Conservation (phyloP, 257 asterid species). For the Petunia axillaris region DNA sequence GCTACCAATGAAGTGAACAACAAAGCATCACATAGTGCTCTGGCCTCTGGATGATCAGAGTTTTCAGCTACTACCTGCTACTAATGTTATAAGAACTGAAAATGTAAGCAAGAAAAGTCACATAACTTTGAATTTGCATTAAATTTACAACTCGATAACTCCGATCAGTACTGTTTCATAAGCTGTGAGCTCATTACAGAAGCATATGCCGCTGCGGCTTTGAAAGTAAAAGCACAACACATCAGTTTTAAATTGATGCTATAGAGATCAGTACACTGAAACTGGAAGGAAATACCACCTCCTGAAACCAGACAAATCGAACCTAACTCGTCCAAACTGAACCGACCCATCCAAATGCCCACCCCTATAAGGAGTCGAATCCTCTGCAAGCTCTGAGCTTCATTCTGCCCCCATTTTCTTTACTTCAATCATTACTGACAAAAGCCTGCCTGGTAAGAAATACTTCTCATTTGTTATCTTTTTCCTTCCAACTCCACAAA, state of each 20-base stretch:
- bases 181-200: neutral
- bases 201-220: neutral
- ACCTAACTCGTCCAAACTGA: too few relatives aligned
- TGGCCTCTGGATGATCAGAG: neutral
- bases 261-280: neutral
- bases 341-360: too few relatives aligned
- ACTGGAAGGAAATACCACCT: slow-evolving; percentile 10
- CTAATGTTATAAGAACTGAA: neutral
- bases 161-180: neutral
- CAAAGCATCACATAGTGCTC: too few relatives aligned
- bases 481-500: neutral
- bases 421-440: neutral
- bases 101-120: neutral
- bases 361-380: neutral
- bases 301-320: neutral
- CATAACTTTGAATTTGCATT: neutral
- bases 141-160: neutral
- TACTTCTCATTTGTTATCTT: neutral
- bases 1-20: too few relatives aligned
- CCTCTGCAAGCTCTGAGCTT: neutral
- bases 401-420: slow-evolving; percentile 6
- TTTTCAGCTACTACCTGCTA: neutral
- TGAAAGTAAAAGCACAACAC: neutral
- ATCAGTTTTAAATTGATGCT: neutral
- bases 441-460: neutral